phyloP scores from a whole-genome alignment of 345 rosid genomes.

The Carallia brachiata region DNA sequence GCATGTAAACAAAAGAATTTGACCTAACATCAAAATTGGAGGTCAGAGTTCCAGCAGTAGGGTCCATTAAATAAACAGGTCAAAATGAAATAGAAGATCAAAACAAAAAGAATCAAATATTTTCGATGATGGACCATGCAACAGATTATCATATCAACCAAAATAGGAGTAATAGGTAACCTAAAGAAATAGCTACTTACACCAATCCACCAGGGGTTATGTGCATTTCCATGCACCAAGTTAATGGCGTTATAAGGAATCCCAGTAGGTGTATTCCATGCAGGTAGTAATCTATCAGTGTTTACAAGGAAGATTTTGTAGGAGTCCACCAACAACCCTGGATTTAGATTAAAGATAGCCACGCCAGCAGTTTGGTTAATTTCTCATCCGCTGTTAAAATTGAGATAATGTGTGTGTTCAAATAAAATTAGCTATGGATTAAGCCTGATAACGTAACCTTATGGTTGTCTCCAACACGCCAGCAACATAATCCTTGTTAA shows the following conservation, averaged over 20 bases:
- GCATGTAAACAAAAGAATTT: background rate
- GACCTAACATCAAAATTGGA: background rate
- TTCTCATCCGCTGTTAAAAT: too few species aligned
- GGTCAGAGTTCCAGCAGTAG: background rate
- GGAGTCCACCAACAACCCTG: conserved; percentile 98
- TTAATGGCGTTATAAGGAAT: conserved; percentile 83
- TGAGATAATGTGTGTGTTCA: background rate
- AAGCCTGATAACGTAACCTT: conserved; percentile 86
- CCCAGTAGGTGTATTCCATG: conserved; percentile 81
- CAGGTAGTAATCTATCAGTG: conserved; percentile 89
- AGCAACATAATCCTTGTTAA: conserved; percentile 83
- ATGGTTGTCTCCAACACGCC: conserved; percentile 98
- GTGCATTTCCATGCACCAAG: conserved; percentile 70
- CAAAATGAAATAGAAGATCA: too few species aligned
- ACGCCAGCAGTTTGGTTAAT: background rate
- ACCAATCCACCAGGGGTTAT: conserved; percentile 84
- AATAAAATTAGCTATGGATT: conserved; percentile 32
- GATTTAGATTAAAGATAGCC: background rate
- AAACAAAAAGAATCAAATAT: background rate
- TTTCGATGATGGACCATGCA: background rate
- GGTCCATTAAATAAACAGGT: background rate
- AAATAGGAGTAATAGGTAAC: too few species aligned
- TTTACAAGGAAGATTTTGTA: conserved; percentile 85
- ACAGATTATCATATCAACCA: background rate
- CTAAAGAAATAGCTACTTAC: conserved; percentile 43